A percentile compares a stretch with the other conserved stretches of the same genome.
Conservation (phyloP, 2,329 filamentous ascomycete genomes). For the Lasiodiplodia citricola region DNA sequence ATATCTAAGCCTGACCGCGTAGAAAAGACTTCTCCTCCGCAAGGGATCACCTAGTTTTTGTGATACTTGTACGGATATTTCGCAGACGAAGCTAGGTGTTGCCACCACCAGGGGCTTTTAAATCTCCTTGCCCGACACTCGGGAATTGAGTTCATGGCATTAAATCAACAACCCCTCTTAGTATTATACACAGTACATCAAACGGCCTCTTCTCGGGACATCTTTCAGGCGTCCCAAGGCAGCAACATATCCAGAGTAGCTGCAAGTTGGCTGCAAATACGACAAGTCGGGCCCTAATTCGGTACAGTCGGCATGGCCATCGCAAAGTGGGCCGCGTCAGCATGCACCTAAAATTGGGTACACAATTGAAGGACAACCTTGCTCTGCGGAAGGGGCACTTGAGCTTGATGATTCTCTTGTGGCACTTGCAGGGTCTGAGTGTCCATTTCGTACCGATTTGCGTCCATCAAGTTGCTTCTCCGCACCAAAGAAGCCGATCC, state of each 20-base stretch:
- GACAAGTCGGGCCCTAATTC: neutral
- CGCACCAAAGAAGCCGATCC: slow-evolving; percentile 6
- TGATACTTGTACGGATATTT: neutral
- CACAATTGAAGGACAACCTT: neutral
- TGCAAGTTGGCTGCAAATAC: neutral
- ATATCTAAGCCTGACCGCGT: slow-evolving; percentile 56
- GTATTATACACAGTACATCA: no score
- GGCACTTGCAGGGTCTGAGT: neutral
- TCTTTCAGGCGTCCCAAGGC: neutral
- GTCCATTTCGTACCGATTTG: neutral
- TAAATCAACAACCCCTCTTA: neutral
- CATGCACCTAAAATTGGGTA: neutral
- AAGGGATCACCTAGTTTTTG: neutral
- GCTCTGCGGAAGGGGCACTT: neutral
- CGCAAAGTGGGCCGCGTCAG: neutral
- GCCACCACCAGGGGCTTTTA: neutral
- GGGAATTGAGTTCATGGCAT: neutral
- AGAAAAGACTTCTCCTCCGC: neutral
- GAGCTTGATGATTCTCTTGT: neutral
- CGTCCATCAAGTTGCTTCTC: neutral
- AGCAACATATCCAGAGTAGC: neutral
- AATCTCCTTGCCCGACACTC: neutral
- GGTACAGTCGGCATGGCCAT: neutral
- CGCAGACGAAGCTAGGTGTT: neutral
- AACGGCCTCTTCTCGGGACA: neutral